Conservation (phyloP, 2,329 filamentous ascomycete species). For the Arthrinium puccinioides region DNA sequence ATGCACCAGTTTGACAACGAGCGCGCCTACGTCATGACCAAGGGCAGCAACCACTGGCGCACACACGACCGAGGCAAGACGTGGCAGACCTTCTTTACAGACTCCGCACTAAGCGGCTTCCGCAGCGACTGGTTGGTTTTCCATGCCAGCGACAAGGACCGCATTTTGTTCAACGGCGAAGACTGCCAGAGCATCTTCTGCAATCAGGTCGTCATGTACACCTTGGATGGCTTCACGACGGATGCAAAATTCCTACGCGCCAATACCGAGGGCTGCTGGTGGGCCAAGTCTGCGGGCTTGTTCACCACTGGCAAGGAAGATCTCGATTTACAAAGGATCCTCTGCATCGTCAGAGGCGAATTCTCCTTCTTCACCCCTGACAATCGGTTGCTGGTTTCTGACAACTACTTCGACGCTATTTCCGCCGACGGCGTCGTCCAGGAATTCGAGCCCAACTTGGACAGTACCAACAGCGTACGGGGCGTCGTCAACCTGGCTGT, state of each 20-base stretch:
- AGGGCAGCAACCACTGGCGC: conserved; percentile 65
- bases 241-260: conserved; percentile 57
- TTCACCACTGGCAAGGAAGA: conserved; percentile 65
- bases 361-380: conserved; percentile 66
- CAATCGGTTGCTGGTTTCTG: conserved; percentile 72
- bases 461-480: conserved; percentile 63
- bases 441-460: conserved; percentile 70
- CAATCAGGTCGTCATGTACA: conserved; percentile 62
- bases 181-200: conserved; percentile 59
- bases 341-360: conserved; percentile 73
- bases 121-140: conserved; percentile 56
- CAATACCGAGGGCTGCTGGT: conserved; percentile 71
- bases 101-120: conserved; percentile 45
- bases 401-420: conserved; percentile 68
- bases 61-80: conserved; percentile 76
- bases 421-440: conserved; percentile 33
- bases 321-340: conserved; percentile 60
- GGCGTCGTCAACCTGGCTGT: conserved; percentile 76
- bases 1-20: conserved; percentile 74
- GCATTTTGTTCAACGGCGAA: conserved; percentile 78
- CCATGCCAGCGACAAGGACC: conserved; percentile 75
- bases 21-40: conserved; percentile 74
- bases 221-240: conserved; percentile 74
- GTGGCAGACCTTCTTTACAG: conserved; percentile 69
- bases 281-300: conserved; percentile 70